Evolutionary conservation across 208 protist genomes (phyloP).

Genomic region (Acanthamoeba lenticulata): DNA sequence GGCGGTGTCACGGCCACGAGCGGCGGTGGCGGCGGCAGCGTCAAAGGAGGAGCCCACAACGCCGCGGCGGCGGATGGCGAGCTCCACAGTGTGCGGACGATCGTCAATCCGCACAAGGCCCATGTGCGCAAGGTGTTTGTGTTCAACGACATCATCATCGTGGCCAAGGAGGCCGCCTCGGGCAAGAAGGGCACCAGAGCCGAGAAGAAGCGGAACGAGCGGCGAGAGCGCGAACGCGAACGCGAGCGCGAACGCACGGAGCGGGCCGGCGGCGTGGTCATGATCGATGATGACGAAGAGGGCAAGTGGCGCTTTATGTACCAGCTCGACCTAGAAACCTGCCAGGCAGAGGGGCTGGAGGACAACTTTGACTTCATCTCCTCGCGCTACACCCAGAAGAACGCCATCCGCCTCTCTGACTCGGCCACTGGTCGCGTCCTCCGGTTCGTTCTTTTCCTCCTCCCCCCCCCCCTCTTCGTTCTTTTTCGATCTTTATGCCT

Average conservation of each 20-base stretch:
- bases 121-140: not conserved
- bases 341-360: not conserved
- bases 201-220: not conserved
- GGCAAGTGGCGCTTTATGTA: constrained; percentile 18
- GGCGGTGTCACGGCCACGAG: too few species aligned
- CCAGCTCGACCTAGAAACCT: constrained; percentile 23
- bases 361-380: constrained; percentile 47
- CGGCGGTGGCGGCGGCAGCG: not conserved
- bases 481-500: not conserved
- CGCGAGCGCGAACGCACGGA: not conserved
- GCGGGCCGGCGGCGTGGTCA: not conserved
- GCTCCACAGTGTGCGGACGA: not conserved
- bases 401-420: not conserved
- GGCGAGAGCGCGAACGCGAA: not conserved
- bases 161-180: constrained; percentile 12
- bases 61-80: not conserved
- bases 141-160: constrained; percentile 65
- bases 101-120: constrained; percentile 4
- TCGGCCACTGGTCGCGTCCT: not conserved
- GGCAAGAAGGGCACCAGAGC: not conserved
- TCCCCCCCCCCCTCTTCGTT: not conserved
- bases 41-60: not conserved
- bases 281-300: not conserved
- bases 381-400: constrained; percentile 43
- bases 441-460: not conserved